Percentiles rank a stretch among this genome's conserved stretches.
Evolutionary conservation across 352 stramenopile genomes (phyloP).

Genomic region (Phytophthora brassicae): DNA sequence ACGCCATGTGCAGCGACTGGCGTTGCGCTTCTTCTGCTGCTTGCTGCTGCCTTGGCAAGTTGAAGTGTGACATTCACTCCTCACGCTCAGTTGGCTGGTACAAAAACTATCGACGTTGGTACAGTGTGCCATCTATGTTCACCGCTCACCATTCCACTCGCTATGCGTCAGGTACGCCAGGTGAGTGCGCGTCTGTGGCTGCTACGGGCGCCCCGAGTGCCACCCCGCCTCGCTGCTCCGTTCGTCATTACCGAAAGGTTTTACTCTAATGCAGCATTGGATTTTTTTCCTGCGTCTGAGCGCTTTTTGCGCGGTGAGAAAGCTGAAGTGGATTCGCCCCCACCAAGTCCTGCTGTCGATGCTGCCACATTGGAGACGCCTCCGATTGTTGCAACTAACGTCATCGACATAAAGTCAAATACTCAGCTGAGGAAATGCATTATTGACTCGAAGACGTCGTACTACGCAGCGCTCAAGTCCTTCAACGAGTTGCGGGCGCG

Average conservation of each 20-base stretch:
- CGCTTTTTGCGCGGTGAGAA: constrained; percentile 19
- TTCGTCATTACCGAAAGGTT: not conserved
- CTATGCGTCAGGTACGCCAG: constrained; percentile 18
- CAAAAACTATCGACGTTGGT: too few species aligned
- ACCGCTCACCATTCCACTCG: constrained; percentile 1
- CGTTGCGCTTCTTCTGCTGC: not conserved
- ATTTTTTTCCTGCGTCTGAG: not conserved
- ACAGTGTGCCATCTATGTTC: constrained; percentile 14
- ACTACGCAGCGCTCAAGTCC: constrained; percentile 32
- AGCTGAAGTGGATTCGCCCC: not conserved
- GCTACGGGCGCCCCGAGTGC: constrained; percentile 3
- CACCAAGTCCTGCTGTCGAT: not conserved
- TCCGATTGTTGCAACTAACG: not conserved
- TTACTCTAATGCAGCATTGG: not conserved
- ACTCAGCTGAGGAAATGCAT: constrained; percentile 9
- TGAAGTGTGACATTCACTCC: constrained; percentile 15
- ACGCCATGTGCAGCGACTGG: constrained; percentile 14
- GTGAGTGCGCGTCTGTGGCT: constrained; percentile 12
- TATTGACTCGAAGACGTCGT: constrained; percentile 12
- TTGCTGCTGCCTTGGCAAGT: constrained; percentile 13
- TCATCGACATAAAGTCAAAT: not conserved
- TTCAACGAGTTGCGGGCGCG: constrained; percentile 33
- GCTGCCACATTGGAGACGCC: not conserved
- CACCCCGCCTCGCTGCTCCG: not conserved
- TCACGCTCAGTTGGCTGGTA: not conserved